phyloP scores from a whole-genome alignment of 1,284 basidiomycete genomes.

The Trametes sp. region DNA sequence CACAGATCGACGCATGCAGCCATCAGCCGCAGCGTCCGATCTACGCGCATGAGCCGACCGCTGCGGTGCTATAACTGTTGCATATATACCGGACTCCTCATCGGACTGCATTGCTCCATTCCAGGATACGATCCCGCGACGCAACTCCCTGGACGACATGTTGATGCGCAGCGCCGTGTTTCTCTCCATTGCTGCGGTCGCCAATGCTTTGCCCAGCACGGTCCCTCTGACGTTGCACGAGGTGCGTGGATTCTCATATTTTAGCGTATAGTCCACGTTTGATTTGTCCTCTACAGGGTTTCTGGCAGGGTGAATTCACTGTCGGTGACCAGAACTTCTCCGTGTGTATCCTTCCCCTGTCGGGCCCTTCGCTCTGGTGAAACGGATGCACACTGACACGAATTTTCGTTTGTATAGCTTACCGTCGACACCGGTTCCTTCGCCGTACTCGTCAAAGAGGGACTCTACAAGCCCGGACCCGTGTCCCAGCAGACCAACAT shows the following conservation, averaged over 20 bases:
- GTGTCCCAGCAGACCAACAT: conserved; percentile 18
- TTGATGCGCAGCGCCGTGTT: conserved; percentile 2
- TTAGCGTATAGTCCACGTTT: not conserved
- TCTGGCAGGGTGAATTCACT: conserved; percentile 19
- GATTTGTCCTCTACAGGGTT: too few relatives aligned
- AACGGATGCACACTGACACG: not conserved
- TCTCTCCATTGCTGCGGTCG: conserved; percentile 2
- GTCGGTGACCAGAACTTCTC: conserved; percentile 17
- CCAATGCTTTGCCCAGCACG: conserved; percentile 2
- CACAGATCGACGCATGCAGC: too few relatives aligned
- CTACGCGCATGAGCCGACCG: too few relatives aligned
- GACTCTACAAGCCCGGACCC: conserved; percentile 15
- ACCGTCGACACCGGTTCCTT: conserved; percentile 22
- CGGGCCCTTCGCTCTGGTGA: too few relatives aligned
- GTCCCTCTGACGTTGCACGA: conserved; percentile 14
- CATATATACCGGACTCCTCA: too few relatives aligned
- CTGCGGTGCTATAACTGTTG: too few relatives aligned
- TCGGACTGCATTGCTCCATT: too few relatives aligned
- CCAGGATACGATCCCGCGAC: too few relatives aligned
- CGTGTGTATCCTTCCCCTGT: not conserved
- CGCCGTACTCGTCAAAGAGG: conserved; percentile 19
- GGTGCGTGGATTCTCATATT: not conserved
- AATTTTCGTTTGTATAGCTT: not conserved
- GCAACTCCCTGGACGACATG: too few relatives aligned
- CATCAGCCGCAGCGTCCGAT: too few relatives aligned